Percentiles rank a stretch among this genome's conserved stretches.
Evolutionary conservation across 2,329 filamentous ascomycete species (phyloP).

Genomic region (Talaromyces sp.): DNA sequence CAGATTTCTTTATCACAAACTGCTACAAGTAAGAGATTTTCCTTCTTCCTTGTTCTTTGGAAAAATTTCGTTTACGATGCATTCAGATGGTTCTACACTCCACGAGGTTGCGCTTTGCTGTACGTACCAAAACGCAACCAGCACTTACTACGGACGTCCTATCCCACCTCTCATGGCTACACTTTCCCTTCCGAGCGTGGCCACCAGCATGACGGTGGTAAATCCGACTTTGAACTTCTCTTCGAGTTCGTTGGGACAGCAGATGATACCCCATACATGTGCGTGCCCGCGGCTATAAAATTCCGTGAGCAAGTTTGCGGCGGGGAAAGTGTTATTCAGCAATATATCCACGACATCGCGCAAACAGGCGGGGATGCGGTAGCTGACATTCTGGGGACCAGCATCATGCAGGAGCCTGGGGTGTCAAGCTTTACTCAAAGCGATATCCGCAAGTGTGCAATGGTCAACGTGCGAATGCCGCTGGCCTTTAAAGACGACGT

Average conservation of each 20-base stretch:
- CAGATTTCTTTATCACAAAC: conserved; percentile 84
- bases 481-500: conserved; percentile 38
- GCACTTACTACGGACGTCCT: conserved; percentile 61
- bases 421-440: conserved; percentile 20
- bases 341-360: conserved; percentile 60
- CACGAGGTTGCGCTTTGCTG: conserved; percentile 73
- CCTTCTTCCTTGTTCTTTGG: not conserved
- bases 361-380: conserved; percentile 56
- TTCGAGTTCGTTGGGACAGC: conserved; percentile 75
- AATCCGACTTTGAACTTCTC: conserved; percentile 58
- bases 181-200: conserved; percentile 43
- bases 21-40: conserved; percentile 59
- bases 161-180: conserved; percentile 80
- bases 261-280: conserved; percentile 67
- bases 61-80: not conserved
- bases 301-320: conserved; percentile 66
- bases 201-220: conserved; percentile 39
- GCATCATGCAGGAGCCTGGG: conserved; percentile 56
- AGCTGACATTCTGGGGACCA: conserved; percentile 61
- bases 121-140: conserved; percentile 76
- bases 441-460: conserved; percentile 56
- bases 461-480: conserved; percentile 71
- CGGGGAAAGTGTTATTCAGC: conserved; percentile 64
- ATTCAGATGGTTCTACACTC: conserved; percentile 70
- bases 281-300: conserved; percentile 62